Base-by-base conservation (phyloP, 2,329 filamentous ascomycete species). In the Clonostachys solani region DNA sequence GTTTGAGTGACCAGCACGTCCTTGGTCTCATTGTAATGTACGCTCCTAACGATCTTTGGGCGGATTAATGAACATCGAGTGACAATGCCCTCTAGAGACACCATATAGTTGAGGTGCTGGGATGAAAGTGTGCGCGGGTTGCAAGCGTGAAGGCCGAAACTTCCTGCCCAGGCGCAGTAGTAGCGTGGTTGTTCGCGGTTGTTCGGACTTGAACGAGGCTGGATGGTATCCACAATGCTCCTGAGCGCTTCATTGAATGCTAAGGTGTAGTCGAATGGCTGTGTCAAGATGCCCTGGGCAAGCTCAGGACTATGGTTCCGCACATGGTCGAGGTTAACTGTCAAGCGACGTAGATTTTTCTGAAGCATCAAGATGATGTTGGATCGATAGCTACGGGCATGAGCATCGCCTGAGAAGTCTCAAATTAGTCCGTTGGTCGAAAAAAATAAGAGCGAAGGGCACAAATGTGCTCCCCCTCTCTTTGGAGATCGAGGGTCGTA, bases 1-100 rank as follows among this genome's bases (percentile, higher is more conserved):
- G 94, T 90, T 54, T 91, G 81, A 60, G 89, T 91, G 59, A 92
- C 84, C 56, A 97, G 99, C 38, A 86, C 87, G 53, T 89, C 81
- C 65, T 89, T 91, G 54, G 72, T 82, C 69, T 96, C 92, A 59
- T 90, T 95, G 71, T 92, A 97, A 66, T 99, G 94, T 46, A 99
- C 92, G 68, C 94, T 97, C 72, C 95, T 95, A 52, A 97, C 86
- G n/a, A 99, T 84, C 70, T 99, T 99, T 12, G 94, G 94, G 48
- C 95, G 82, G 52, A 99, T 95, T 17, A 99, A 77, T 19, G 92
- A 96, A 69, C 90, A 95, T 66, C 94, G 88, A 35, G 94, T 99
- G 40, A 99, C 94, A 59, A 99, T 99, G 42, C 94, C 94, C 69
- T 99, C 94, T 45, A 99, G 78, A 5, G 92, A 96, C 13, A 99